Base-by-base conservation (phyloP, 2,329 filamentous ascomycete species). In the Monilinia vaccinii-corymbosi region DNA sequence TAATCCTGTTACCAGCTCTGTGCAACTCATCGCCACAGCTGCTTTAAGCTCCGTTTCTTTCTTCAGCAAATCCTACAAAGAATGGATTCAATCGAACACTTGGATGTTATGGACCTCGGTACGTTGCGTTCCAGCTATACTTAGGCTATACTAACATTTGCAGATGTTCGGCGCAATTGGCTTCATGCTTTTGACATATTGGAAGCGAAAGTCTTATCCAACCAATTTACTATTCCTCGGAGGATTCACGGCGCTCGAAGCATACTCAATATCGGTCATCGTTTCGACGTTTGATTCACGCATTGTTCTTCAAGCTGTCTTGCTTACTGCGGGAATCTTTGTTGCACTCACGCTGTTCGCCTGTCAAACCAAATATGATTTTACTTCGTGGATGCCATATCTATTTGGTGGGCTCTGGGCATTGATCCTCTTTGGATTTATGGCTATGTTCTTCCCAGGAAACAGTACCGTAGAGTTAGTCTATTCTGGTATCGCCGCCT, bases 341-440 rank as follows among this genome's bases (percentile, higher is more conserved):
- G 78, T 90, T 68, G 84, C 89, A 70, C 82, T 91, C 56, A 90
- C 87, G 1, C 75, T 92, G 48, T 97, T 99, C 73, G 94, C 94
- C 53, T 96, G 92, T 82, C 94, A 99, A 79, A 89, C 89, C 65
- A 96, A 95, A 74, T 99, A 99, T 73, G 94, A 99, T 78, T 99
- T 99, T 73, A 97, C 93, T 1, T 87, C 84, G 65, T 99, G 94
- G 93, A 89, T 93, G 79, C 93, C 94, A 21, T 97, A 97, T 73
- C 83, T 97, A 4, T 95, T 95, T 70, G 92, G 92, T 61, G 86
- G 81, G 0, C 81, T 99, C 21, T 97, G 94, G 94, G 87, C 89
- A 8, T 76, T 97, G 61, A 81, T 99, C 64, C 79, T 99, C 45
- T 97, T 97, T 72, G 89, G 94, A 55, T 94, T 99, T 79, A 91